Base-by-base conservation (phyloP, 345 rosid species). In the Crucihimalaya himalaica region DNA sequence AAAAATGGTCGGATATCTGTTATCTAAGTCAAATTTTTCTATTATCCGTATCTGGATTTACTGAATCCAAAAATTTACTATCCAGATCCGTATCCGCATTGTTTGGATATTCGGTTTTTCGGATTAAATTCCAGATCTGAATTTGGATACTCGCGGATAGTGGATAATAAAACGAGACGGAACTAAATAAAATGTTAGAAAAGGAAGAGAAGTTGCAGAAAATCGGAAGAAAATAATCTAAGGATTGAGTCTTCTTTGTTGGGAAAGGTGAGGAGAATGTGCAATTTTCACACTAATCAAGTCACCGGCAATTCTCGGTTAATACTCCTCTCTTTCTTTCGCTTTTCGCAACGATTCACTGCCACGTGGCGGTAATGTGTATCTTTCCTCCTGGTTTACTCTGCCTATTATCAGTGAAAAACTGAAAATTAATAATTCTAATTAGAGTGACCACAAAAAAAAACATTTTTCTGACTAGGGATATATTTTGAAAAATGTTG, bases 201-300 rank as follows among this genome's bases (percentile, higher is more conserved):
- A 6, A 13, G 37, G 10, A 45, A 52, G 12, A 53, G 12, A 59
- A 20, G 8, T 59, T 61, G 40, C 64, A 45, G 43, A 27, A 50
- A 75, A 42, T 75, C 39, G 48, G 64, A 68, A 57, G 63, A 50
- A 68, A 43, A 75, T 27, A 75, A 68, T 75, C 70, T 42, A 16
- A 42, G 51, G 12, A 45, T 34, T 27, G 62, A 48, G 55, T 29
- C 15, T 57, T 5, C 43, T 53, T 59, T 23, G 37, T 53, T 61
- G 79, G 79, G 70, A 61, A 53, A 25, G 12, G 74, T 62, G 64
- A 43, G 11, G 7, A 62, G 64, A 68, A 68, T 75, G 79, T 68
- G 79, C 68, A 75, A 39, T 74, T 74, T 66, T 42, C 67, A 74
- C 59, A 55, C 11, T 60, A 21, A 10, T 48, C 21, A 35, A 39